phyloP scores from a whole-genome alignment of 495 filamentous ascomycete species.

The Rhypophila decipiens region DNA sequence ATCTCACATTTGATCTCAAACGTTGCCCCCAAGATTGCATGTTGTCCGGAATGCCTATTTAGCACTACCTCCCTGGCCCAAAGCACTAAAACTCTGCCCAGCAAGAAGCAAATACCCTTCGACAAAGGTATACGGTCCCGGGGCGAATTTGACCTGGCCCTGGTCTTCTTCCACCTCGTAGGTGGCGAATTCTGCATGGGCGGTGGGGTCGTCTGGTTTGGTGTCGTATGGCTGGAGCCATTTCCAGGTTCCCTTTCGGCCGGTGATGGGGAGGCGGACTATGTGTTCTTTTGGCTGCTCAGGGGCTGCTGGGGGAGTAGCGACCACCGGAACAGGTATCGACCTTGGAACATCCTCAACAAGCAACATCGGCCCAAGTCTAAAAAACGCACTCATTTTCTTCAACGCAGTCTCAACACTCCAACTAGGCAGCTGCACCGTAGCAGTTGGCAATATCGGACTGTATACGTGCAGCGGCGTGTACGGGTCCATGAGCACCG shows the following conservation, averaged over 20 bases:
- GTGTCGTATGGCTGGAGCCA: background rate
- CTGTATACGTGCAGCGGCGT: constrained; percentile 33
- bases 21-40: too few species aligned
- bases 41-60: too few species aligned
- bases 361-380: constrained; percentile 31
- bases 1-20: too few species aligned
- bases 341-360: constrained; percentile 3
- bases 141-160: background rate
- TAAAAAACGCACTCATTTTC: constrained; percentile 43
- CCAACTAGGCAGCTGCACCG: constrained; percentile 36
- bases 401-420: constrained; percentile 34
- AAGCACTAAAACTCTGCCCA: background rate
- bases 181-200: background rate
- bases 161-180: background rate
- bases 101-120: background rate
- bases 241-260: background rate
- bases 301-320: background rate
- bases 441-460: constrained; percentile 28
- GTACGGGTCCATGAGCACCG: constrained; percentile 42
- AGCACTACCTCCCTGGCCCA: too few species aligned
- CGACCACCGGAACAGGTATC: background rate
- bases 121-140: background rate
- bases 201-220: background rate
- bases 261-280: background rate
- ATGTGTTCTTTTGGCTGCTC: background rate